Evolutionary conservation across 1,284 basidiomycete species (phyloP).

Genomic region (Rhodotorula sp.): DNA sequence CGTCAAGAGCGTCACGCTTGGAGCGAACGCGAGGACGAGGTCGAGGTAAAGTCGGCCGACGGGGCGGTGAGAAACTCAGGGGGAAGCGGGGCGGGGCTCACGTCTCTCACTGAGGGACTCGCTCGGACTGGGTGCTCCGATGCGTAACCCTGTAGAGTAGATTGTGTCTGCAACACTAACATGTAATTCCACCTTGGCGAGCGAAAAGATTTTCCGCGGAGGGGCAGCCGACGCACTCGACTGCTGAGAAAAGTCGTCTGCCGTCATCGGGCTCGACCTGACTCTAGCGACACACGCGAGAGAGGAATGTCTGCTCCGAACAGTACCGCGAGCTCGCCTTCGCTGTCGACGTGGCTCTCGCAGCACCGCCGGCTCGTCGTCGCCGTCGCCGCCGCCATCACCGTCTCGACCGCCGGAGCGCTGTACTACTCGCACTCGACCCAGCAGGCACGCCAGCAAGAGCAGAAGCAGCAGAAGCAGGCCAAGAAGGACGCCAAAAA

Average conservation of each 20-base stretch:
- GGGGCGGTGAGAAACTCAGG: background rate
- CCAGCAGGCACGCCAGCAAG: background rate
- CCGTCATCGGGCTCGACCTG: too few species aligned
- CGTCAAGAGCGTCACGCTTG: too few species aligned
- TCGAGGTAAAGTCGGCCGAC: background rate
- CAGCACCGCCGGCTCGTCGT: constrained; percentile 29
- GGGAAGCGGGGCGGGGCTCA: background rate
- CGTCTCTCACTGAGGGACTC: background rate
- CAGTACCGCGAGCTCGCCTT: background rate
- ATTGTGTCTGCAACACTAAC: too few species aligned
- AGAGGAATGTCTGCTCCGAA: background rate
- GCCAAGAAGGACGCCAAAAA: constrained; percentile 11
- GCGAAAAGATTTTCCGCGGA: too few species aligned
- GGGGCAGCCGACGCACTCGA: too few species aligned
- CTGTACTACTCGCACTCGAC: constrained; percentile 14
- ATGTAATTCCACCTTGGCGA: too few species aligned
- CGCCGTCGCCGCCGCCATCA: constrained; percentile 19
- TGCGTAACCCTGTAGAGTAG: too few species aligned
- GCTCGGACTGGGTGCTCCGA: background rate
- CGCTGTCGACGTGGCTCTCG: constrained; percentile 16
- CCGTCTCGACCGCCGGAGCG: constrained; percentile 11
- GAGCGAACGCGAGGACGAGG: background rate
- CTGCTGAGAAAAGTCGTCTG: too few species aligned
- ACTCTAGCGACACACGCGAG: too few species aligned
- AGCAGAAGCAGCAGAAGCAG: constrained; percentile 3